Base-by-base conservation (phyloP, 352 stramenopile genomes). In the Pythium biforme region DNA sequence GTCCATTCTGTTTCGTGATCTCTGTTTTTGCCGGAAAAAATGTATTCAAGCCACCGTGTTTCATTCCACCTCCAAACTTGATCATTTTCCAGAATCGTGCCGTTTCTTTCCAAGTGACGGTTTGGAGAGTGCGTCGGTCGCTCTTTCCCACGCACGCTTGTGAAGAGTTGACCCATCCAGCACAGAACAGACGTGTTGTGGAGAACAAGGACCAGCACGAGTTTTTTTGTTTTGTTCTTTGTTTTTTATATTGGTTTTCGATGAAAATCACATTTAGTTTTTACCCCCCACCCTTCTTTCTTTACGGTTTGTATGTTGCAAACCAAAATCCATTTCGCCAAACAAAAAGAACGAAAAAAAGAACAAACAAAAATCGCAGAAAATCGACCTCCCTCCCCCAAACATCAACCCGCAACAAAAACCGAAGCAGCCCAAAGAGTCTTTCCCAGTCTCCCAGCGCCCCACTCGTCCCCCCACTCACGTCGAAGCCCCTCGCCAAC, bases 81-180 rank as follows among this genome's bases (percentile, higher is more conserved):
- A 43, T 43, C 6, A 8, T 55, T 55, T 40, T 22, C 26, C 19
- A 45, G 27, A 55, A 55, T 8, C 19, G 12, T 19, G n/a, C 25
- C 3, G 20, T n/a, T 31, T 45, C 34, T 20, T 43, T 55, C n/a
- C 20, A 55, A 55, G 48, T 43, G 48, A 5, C 29, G 48, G 26
- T 41, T 54, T 40, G 48, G 29, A 5, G n/a, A 43, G 31, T 26
- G 11, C 14, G 26, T 54, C 34, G 33, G 25, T 22, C 8, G 31
- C 29, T 53, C 47, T 53, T 53, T 53, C 47, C 47, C 47, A 55
- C 49, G 49, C 49, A 55, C 49, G 49, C 22, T 2, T 26, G 47
- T 54, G 47, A 54, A 54, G 47, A 40, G 47, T 55, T 55, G 49
- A 55, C 49, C 49, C 29, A 55, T 55, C 49, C 47, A 27, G 29